Conservation (phyloP, 495 filamentous ascomycete species). For the Sporormia fimetaria region DNA sequence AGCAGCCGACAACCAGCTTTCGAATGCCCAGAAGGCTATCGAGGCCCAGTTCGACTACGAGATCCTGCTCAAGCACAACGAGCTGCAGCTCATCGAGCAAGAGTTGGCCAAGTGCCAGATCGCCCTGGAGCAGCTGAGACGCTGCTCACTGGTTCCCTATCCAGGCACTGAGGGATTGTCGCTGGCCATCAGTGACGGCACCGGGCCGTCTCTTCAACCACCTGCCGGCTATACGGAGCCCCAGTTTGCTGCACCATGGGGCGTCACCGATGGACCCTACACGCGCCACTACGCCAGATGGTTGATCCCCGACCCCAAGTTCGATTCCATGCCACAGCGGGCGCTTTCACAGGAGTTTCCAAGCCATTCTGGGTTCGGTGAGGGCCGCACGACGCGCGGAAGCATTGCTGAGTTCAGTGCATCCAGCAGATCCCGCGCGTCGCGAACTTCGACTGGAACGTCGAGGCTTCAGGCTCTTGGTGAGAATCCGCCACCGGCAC, state of each 20-base stretch:
- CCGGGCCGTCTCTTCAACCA: constrained; percentile 52
- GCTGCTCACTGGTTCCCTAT: constrained; percentile 83
- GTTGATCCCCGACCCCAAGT: constrained; percentile 78
- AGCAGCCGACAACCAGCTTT: constrained; percentile 17
- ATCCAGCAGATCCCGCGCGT: constrained; percentile 47
- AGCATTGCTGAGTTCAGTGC: constrained; percentile 48
- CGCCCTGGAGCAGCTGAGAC: constrained; percentile 86
- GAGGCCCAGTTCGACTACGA: constrained; percentile 81
- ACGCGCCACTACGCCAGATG: constrained; percentile 86
- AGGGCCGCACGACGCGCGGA: constrained; percentile 63
- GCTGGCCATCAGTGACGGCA: constrained; percentile 56
- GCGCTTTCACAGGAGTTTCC: constrained; percentile 11
- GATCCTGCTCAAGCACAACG: constrained; percentile 86
- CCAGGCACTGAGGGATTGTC: constrained; percentile 52
- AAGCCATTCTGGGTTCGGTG: constrained; percentile 30
- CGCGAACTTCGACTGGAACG: constrained; percentile 26
- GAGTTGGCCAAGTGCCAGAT: constrained; percentile 93
- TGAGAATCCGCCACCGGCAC: constrained; percentile 23
- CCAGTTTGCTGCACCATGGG: constrained; percentile 66
- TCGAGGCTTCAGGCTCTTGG: constrained; percentile 53
- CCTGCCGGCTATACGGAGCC: constrained; percentile 49
- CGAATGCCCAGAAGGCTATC: constrained; percentile 54
- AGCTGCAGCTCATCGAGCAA: constrained; percentile 87
- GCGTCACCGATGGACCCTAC: constrained; percentile 84
- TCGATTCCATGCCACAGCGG: constrained; percentile 43